Evolutionary conservation across 2,329 filamentous ascomycete species (phyloP).

Genomic region (Aspergillus quadrilineatus): DNA sequence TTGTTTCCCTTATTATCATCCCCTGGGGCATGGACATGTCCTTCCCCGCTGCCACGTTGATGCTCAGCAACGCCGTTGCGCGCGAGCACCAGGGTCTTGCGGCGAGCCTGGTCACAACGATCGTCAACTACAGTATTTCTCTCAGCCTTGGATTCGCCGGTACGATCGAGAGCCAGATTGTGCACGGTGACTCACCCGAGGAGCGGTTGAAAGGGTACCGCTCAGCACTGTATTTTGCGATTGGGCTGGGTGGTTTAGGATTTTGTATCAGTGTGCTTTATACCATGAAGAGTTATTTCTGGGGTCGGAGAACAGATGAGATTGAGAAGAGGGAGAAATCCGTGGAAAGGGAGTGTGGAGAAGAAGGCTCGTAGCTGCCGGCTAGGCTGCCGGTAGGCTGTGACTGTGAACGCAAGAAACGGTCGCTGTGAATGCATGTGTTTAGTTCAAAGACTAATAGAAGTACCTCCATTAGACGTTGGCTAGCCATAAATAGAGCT

Average conservation of each 20-base stretch:
- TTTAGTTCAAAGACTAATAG: too few species aligned
- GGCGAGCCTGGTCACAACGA: constrained; percentile 55
- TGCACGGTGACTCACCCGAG: constrained; percentile 36
- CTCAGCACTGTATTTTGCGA: constrained; percentile 43
- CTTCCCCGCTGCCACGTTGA: constrained; percentile 62
- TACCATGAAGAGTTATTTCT: constrained; percentile 11
- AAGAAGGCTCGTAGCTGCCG: background rate
- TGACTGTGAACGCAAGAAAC: too few species aligned
- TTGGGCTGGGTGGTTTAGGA: constrained; percentile 33
- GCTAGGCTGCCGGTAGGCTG: too few species aligned
- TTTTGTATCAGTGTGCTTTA: constrained; percentile 23
- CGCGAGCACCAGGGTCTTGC: constrained; percentile 27
- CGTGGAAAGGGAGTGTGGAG: background rate
- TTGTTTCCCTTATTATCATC: constrained; percentile 59
- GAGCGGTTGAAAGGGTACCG: constrained; percentile 42
- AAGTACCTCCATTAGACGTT: too few species aligned
- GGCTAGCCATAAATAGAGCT: too few species aligned
- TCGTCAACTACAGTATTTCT: constrained; percentile 69
- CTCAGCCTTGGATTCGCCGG: constrained; percentile 66
- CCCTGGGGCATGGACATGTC: constrained; percentile 67
- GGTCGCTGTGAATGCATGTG: too few species aligned
- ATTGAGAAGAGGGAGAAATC: background rate
- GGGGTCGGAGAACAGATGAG: background rate
- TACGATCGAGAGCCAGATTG: constrained; percentile 57
- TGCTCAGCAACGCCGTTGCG: constrained; percentile 55